phyloP scores from a whole-genome alignment of 805 yeast genomes.

The Lipomyces orientalis region DNA sequence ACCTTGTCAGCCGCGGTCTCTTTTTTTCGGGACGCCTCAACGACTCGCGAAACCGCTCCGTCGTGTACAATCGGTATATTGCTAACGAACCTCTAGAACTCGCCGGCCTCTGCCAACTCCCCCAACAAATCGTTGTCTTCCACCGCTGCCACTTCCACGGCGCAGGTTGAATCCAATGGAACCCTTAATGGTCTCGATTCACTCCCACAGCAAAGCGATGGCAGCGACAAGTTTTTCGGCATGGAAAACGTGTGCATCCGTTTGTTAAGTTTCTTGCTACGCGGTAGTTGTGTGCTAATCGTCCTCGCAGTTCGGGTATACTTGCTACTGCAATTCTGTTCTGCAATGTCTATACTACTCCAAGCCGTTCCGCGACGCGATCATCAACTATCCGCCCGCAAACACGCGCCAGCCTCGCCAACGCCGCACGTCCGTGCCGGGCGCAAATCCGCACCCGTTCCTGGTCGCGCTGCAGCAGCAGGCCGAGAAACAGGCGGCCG shows the following conservation, averaged over 20 bases:
- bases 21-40: background rate
- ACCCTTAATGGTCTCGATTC: slow-evolving; percentile 2
- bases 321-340: slow-evolving; percentile 90
- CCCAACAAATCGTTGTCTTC: slow-evolving; percentile 1
- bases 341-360: slow-evolving; percentile 85
- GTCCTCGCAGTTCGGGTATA: slow-evolving; percentile 63
- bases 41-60: background rate
- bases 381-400: slow-evolving; percentile 55
- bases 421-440: slow-evolving; percentile 33
- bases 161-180: background rate
- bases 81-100: background rate
- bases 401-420: slow-evolving; percentile 16
- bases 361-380: slow-evolving; percentile 64
- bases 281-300: background rate
- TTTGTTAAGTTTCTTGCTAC: background rate
- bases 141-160: background rate
- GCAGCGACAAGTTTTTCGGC: slow-evolving; percentile 48
- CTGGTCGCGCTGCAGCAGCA: slow-evolving; percentile 22
- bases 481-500: slow-evolving; percentile 31
- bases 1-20: background rate
- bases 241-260: slow-evolving; percentile 47
- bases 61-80: background rate
- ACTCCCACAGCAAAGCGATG: slow-evolving; percentile 19
- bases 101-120: background rate
- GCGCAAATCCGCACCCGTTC: slow-evolving; percentile 31